Base-by-base conservation (phyloP, 306 rosid species). In the Parietaria judaica region DNA sequence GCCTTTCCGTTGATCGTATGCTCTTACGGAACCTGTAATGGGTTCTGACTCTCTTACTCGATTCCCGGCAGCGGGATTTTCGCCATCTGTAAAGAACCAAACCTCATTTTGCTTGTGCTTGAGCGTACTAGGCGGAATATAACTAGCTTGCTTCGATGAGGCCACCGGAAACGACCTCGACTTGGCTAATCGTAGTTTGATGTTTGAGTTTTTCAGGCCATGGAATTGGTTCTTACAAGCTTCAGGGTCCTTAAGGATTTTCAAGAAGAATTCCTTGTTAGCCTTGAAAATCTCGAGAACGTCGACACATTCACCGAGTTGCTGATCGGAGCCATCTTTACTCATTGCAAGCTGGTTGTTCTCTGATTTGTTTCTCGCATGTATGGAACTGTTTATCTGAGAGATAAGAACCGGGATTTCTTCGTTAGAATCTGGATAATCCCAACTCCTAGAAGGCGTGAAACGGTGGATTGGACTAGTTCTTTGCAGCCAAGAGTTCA, bases 91-190 rank as follows among this genome's bases (percentile, higher is more conserved):
- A 41, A 77, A 66, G 58, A 70, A 57, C 89, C 83, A 77, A 36
- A 67, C 60, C 66, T 90, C 90, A 13, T 57, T 77, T 75, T 84
- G 88, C 88, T 92, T 92, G 85, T 82, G 81, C 58, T 78, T 69
- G 69, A 84, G 76, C 66, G 91, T 73, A 61, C 86, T 72, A 51
- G 83, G 66, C 67, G 70, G 71, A 43, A 67, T 50, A 59, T 63
- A 44, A 57, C 61, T 77, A 39, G 39, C 52, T 47, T 62, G 51
- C 31, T 83, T 71, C 54, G 84, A 58, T 66, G 51, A 58, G 46
- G 85, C 53, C 51, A 75, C 51, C 46, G 98, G 98, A 81, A 82
- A 88, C 53, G 98, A 82, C 47, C 81, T 81, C 16, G 94, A 86
- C 68, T 88, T 92, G 47, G 74, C 80, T 71, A 92, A 73, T 60